Evolutionary conservation across 2,329 filamentous ascomycete genomes (phyloP).

Genomic region (Alternaria longipes): DNA sequence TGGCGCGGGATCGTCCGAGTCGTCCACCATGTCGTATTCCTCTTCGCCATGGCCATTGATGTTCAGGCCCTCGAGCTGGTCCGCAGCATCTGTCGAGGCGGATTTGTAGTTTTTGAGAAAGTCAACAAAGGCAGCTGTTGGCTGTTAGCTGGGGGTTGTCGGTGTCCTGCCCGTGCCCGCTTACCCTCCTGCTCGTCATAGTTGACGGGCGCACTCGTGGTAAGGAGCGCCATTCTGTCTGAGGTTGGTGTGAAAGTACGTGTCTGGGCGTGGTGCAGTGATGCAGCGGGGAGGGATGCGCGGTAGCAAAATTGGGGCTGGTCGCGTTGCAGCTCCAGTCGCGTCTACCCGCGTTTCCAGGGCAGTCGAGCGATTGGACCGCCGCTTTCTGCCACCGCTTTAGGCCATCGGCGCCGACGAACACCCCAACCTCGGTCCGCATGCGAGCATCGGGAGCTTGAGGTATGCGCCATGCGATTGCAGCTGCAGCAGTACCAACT

Average conservation of each 20-base stretch:
- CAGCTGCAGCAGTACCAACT: conserved; percentile 5
- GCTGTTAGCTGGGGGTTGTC: conserved; percentile 46
- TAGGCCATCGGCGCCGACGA: conserved; percentile 28
- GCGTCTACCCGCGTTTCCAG: conserved; percentile 38
- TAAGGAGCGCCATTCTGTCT: conserved; percentile 81
- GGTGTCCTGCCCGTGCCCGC: conserved; percentile 45
- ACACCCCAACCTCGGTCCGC: conserved; percentile 38
- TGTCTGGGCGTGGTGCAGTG: conserved; percentile 17
- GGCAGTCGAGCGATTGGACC: conserved; percentile 32
- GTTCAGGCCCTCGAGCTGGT: conserved; percentile 83
- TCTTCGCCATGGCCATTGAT: conserved; percentile 90
- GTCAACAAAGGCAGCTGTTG: conserved; percentile 79
- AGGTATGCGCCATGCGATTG: conserved; percentile 7
- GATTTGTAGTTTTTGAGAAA: conserved; percentile 92
- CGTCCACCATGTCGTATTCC: conserved; percentile 93
- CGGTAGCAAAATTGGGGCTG: conserved; percentile 38
- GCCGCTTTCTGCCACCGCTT: conserved; percentile 38
- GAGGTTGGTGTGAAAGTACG: conserved; percentile 12
- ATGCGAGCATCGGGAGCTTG: conserved; percentile 12
- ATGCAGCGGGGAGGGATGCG: conserved; percentile 30
- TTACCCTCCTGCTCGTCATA: conserved; percentile 86
- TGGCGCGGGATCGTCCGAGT: conserved; percentile 69
- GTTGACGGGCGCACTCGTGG: conserved; percentile 80
- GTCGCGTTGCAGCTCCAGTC: conserved; percentile 36
- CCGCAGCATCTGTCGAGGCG: conserved; percentile 73